A percentile compares a stretch with the other conserved stretches of the same genome.
phyloP scores from a whole-genome alignment of 768 basidiomycete genomes.

The Russula dissimulans region DNA sequence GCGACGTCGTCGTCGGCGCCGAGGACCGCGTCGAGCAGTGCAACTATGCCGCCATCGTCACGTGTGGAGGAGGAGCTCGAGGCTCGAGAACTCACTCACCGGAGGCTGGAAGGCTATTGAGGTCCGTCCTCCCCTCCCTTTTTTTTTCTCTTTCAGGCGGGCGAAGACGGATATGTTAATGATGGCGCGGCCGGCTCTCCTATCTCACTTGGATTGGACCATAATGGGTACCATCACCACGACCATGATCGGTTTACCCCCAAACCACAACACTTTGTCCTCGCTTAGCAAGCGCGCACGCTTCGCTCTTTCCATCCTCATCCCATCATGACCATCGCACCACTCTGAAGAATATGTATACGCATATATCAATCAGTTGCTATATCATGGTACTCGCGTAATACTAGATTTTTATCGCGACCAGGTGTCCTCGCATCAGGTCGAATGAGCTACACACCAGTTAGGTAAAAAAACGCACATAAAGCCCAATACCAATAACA shows the following conservation, averaged over 20 bases:
- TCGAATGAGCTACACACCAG: background rate
- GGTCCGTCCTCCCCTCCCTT: constrained; percentile 42
- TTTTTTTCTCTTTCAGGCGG: background rate
- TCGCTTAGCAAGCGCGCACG: constrained; percentile 5
- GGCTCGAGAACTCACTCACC: constrained; percentile 71
- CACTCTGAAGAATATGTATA: constrained; percentile 13
- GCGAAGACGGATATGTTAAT: background rate
- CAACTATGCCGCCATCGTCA: constrained; percentile 85
- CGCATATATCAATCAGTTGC: constrained; percentile 13
- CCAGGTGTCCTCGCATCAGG: background rate
- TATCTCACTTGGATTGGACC: background rate
- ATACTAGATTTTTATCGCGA: background rate
- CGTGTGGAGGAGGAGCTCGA: constrained; percentile 83
- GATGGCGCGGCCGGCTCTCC: constrained; percentile 19
- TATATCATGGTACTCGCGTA: constrained; percentile 3
- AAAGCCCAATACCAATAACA: background rate
- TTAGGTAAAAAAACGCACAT: background rate
- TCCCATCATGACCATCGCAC: constrained; percentile 1
- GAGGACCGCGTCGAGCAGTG: constrained; percentile 91
- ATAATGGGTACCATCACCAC: background rate
- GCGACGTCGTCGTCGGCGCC: constrained; percentile 80
- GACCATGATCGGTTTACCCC: background rate
- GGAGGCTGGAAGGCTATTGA: constrained; percentile 98
- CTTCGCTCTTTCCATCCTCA: background rate
- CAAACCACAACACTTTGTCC: background rate